phyloP scores from a whole-genome alignment of 129 eudicot genomes.

The Chrysanthemum lavandulifolium region DNA sequence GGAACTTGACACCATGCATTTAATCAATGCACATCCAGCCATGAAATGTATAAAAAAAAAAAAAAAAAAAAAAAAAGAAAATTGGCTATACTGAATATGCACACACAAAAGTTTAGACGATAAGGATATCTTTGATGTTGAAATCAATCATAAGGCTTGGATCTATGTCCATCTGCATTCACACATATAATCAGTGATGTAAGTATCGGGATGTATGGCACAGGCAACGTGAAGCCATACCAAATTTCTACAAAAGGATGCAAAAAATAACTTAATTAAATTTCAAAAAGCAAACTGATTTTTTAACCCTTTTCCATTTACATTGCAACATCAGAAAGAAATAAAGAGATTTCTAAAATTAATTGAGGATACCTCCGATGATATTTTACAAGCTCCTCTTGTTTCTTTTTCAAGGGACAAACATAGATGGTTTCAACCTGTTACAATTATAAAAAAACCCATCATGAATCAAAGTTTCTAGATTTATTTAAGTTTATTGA shows the following conservation, averaged over 20 bases:
- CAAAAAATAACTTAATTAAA: too few species aligned
- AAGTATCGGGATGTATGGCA: too few species aligned
- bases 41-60: too few species aligned
- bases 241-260: too few species aligned
- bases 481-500: not conserved
- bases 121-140: constrained; percentile 73
- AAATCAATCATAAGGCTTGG: constrained; percentile 79
- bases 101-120: not conserved
- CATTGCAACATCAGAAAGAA: constrained; percentile 5
- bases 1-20: too few species aligned
- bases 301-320: not conserved
- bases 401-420: constrained; percentile 58
- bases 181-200: not conserved
- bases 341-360: constrained; percentile 1
- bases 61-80: not conserved
- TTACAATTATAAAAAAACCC: not conserved
- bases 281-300: not conserved
- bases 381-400: constrained; percentile 44
- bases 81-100: not conserved
- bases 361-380: constrained; percentile 58
- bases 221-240: too few species aligned
- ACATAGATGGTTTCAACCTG: constrained; percentile 65
- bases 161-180: constrained; percentile 76
- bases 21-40: too few species aligned
- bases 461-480: not conserved